Evolutionary conservation across 306 rosid species (phyloP).

Genomic region (Citrullus mucosospermus): DNA sequence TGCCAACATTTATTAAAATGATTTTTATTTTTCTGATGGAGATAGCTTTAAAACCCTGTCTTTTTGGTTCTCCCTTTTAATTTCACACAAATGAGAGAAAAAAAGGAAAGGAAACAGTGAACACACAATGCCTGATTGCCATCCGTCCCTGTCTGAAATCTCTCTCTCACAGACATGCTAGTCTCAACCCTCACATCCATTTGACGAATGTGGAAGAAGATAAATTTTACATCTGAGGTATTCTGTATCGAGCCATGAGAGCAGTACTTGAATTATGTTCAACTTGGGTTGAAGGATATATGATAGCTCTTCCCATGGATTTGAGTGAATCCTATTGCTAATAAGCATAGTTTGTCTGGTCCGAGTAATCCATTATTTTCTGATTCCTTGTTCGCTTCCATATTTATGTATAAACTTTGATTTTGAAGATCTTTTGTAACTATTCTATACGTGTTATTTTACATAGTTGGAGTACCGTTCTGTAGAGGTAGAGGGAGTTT

Average conservation of each 20-base stretch:
- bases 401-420: too few species aligned
- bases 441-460: too few species aligned
- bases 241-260: neutral
- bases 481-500: too few species aligned
- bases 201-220: neutral
- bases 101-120: neutral
- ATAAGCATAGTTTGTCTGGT: neutral
- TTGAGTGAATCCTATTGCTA: neutral
- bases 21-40: neutral
- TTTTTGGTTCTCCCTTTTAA: neutral
- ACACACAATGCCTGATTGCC: neutral
- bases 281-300: neutral
- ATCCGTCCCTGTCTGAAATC: neutral
- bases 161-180: neutral
- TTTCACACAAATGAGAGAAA: neutral
- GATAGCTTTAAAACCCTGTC: neutral
- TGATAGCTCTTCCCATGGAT: neutral
- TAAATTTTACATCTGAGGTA: neutral
- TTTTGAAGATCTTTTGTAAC: too few species aligned
- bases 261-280: neutral
- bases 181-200: neutral
- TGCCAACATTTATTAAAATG: neutral
- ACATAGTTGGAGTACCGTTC: too few species aligned
- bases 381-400: too few species aligned
- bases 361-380: neutral